Conservation (phyloP, 768 basidiomycete species). For the Paxillus rubicundulus region DNA sequence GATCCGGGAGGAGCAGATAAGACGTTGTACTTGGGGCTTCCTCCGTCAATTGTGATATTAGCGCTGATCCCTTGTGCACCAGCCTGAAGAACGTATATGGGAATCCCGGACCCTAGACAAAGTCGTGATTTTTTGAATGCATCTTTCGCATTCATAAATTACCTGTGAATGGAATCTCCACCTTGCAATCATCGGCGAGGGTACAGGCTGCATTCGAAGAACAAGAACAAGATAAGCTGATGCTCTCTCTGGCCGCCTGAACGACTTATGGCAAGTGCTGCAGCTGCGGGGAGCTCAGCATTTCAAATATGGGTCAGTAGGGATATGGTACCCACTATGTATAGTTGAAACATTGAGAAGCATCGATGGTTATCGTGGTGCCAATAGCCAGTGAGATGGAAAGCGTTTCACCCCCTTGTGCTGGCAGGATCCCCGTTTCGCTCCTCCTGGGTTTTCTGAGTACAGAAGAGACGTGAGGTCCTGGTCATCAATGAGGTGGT, state of each 20-base stretch:
- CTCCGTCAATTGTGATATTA: slow-evolving; percentile 13
- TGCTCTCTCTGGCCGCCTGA: neutral
- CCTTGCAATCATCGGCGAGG: slow-evolving; percentile 8
- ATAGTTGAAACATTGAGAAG: slow-evolving; percentile 13
- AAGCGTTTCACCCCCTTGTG: slow-evolving; percentile 10
- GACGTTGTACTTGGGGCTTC: slow-evolving; percentile 1
- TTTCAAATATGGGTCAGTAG: neutral
- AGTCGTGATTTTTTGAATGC: neutral
- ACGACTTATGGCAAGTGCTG: slow-evolving; percentile 12
- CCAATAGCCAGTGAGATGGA: slow-evolving; percentile 9
- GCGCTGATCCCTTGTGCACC: slow-evolving; percentile 16
- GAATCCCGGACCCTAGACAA: slow-evolving; percentile 16
- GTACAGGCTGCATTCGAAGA: slow-evolving; percentile 12
- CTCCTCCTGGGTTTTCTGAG: slow-evolving; percentile 10
- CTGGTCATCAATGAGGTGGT: slow-evolving; percentile 19
- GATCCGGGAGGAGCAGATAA: slow-evolving; percentile 14
- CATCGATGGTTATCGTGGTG: slow-evolving; percentile 10
- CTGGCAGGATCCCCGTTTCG: slow-evolving; percentile 10
- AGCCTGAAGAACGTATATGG: slow-evolving; percentile 18
- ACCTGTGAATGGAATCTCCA: slow-evolving; percentile 17
- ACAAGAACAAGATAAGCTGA: neutral
- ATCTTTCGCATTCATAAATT: neutral
- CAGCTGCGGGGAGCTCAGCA: neutral
- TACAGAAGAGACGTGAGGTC: slow-evolving; percentile 11
- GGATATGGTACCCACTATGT: slow-evolving; percentile 12